phyloP scores from a whole-genome alignment of 805 yeast genomes.

The Martiniozyma abietophila region DNA sequence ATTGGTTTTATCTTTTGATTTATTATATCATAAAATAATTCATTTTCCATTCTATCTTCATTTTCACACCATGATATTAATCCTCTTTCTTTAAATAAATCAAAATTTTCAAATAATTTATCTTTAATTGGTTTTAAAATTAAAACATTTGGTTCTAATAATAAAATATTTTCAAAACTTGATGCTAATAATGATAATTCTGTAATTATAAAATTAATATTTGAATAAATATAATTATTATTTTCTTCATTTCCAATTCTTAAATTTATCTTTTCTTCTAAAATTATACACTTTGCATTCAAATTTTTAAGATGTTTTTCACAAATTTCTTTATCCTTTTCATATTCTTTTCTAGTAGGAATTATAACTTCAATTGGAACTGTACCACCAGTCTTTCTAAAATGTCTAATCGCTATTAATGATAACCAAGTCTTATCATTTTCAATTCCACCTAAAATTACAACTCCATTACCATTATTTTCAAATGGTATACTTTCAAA shows the following conservation, averaged over 20 bases:
- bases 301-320: constrained; percentile 33
- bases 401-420: constrained; percentile 40
- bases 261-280: constrained; percentile 40
- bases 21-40: constrained; percentile 56
- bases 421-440: constrained; percentile 54
- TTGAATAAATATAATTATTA: constrained; percentile 29
- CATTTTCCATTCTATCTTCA: constrained; percentile 71
- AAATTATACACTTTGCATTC: constrained; percentile 52
- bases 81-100: constrained; percentile 44
- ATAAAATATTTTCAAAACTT: constrained; percentile 36
- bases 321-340: constrained; percentile 37
- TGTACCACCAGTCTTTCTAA: constrained; percentile 37
- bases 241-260: constrained; percentile 22
- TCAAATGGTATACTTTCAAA: not conserved
- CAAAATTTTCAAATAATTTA: constrained; percentile 28
- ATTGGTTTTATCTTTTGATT: constrained; percentile 31
- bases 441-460: constrained; percentile 50
- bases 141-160: constrained; percentile 37
- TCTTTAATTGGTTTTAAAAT: constrained; percentile 32
- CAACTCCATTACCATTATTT: constrained; percentile 39
- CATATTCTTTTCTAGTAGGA: constrained; percentile 32
- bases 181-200: constrained; percentile 34
- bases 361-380: constrained; percentile 39
- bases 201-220: constrained; percentile 27
- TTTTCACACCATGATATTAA: constrained; percentile 74